These are phyloP conservation scores for Neonectria punicea DNA, from an alignment of 2,329 filamentous ascomycete genomes.

Conservation along the genomic window DNA sequence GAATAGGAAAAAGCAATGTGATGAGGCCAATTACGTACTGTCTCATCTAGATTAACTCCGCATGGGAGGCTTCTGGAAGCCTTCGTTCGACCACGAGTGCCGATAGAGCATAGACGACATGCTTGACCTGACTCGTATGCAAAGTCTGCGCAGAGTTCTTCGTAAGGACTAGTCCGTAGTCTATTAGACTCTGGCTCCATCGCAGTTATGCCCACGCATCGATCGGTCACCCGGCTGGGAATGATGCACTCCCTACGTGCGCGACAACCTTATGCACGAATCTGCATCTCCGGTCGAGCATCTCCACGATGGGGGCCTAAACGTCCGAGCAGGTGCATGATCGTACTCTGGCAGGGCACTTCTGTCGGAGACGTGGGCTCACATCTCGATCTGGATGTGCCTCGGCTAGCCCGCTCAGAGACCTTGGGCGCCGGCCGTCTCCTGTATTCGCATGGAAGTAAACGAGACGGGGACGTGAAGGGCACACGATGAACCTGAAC, in stretches of 20 bases:
- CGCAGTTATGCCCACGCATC: neutral
- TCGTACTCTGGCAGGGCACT: conserved; percentile 4
- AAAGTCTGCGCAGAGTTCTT: conserved; percentile 16
- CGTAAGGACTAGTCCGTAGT: neutral
- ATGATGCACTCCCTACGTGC: conserved; percentile 15
- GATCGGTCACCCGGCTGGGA: conserved; percentile 13
- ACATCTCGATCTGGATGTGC: conserved; percentile 10
- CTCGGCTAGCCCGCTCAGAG: conserved; percentile 11
- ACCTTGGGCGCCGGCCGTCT: neutral
- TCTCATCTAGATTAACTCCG: conserved; percentile 24
- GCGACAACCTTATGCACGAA: conserved; percentile 22
- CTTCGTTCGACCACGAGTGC: conserved; percentile 22
- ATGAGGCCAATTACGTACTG: conserved; percentile 13
- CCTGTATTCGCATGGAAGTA: conserved; percentile 1
- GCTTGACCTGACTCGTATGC: neutral
- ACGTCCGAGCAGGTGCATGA: conserved; percentile 8
- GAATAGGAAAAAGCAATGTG: conserved; percentile 1
- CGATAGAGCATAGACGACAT: neutral
- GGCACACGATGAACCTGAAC: neutral
- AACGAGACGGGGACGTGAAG: conserved; percentile 16
- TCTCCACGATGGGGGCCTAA: conserved; percentile 11
- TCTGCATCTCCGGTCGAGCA: conserved; percentile 1
- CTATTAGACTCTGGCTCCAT: conserved; percentile 7
- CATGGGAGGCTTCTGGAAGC: conserved; percentile 32
- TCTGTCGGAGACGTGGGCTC: neutral